phyloP scores from a whole-genome alignment of 139 green algal genomes.

The Spirogloea muscicola region DNA sequence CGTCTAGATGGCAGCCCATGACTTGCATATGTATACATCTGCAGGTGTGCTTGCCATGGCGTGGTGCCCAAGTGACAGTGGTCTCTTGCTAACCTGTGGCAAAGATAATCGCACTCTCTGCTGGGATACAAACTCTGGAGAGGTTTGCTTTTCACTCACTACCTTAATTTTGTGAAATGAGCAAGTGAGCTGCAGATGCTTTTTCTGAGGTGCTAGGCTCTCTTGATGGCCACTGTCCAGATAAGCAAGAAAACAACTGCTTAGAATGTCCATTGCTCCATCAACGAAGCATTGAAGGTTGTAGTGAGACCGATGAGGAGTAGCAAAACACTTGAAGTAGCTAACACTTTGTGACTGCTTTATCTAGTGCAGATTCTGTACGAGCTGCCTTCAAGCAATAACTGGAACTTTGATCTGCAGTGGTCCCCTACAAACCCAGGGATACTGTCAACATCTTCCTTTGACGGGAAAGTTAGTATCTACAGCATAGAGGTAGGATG shows the following conservation, averaged over 20 bases:
- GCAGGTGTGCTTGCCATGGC: conserved; percentile 76
- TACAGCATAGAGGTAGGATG: conserved; percentile 55
- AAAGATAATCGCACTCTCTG: conserved; percentile 93
- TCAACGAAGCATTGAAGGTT: too few relatives aligned
- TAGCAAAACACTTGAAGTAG: too few relatives aligned
- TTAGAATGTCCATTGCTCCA: too few relatives aligned
- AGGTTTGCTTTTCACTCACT: conserved; percentile 46
- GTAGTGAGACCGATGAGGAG: too few relatives aligned
- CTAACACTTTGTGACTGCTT: conserved; percentile 9
- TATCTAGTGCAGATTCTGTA: conserved; percentile 44
- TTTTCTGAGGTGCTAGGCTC: too few relatives aligned
- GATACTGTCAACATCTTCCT: conserved; percentile 66
- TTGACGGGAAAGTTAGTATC: conserved; percentile 65
- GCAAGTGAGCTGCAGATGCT: too few relatives aligned
- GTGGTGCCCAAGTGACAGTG: conserved; percentile 84
- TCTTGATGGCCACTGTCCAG: too few relatives aligned
- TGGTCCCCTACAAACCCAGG: conserved; percentile 69
- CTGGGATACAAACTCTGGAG: conserved; percentile 76
- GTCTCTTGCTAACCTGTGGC: conserved; percentile 78
- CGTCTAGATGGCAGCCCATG: too few relatives aligned
- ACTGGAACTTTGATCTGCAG: conserved; percentile 87
- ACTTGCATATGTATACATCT: too few relatives aligned
- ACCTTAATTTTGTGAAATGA: too few relatives aligned
- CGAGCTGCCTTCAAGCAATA: conserved; percentile 50
- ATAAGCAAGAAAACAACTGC: too few relatives aligned